Percentiles rank a stretch among this genome's conserved stretches.
These are phyloP conservation scores for Colletotrichum musae DNA, from an alignment of 2,329 filamentous ascomycete genomes.

Conservation along the genomic window DNA sequence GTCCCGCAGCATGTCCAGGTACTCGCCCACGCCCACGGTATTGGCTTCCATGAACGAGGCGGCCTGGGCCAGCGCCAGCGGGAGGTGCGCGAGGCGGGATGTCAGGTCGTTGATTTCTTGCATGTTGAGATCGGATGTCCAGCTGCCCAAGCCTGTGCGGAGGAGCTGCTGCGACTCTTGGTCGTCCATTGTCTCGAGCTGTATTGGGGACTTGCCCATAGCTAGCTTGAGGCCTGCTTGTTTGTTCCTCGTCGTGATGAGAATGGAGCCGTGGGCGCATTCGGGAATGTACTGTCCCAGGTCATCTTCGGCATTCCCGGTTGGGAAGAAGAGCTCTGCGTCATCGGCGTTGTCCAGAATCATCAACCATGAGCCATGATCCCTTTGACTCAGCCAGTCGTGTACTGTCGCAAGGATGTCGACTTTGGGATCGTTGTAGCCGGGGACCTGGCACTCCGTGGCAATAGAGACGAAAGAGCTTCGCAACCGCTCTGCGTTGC, in stretches of 20 bases:
- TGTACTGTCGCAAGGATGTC: conserved; percentile 47
- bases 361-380: conserved; percentile 40
- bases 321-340: conserved; percentile 7
- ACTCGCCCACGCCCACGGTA: conserved; percentile 43
- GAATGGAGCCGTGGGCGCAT: conserved; percentile 47
- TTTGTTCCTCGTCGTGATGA: conserved; percentile 54
- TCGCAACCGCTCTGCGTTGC: conserved; percentile 47
- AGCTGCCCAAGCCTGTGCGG: conserved; percentile 26
- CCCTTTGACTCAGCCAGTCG: conserved; percentile 46
- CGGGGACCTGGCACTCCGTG: conserved; percentile 42
- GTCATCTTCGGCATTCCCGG: too few species aligned
- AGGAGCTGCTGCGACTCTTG: conserved; percentile 47
- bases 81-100: conserved; percentile 49
- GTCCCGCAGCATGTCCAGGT: conserved; percentile 46
- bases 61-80: conserved; percentile 52
- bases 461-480: conserved; percentile 47
- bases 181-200: conserved; percentile 49
- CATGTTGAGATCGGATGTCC: not conserved
- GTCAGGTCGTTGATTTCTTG: conserved; percentile 42
- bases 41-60: conserved; percentile 54
- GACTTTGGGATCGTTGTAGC: conserved; percentile 45
- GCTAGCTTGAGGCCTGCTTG: conserved; percentile 47
- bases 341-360: conserved; percentile 36
- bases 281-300: conserved; percentile 47
- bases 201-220: conserved; percentile 43